Conservation (phyloP, 179 eudicot species). For the Camellia oleifera region DNA sequence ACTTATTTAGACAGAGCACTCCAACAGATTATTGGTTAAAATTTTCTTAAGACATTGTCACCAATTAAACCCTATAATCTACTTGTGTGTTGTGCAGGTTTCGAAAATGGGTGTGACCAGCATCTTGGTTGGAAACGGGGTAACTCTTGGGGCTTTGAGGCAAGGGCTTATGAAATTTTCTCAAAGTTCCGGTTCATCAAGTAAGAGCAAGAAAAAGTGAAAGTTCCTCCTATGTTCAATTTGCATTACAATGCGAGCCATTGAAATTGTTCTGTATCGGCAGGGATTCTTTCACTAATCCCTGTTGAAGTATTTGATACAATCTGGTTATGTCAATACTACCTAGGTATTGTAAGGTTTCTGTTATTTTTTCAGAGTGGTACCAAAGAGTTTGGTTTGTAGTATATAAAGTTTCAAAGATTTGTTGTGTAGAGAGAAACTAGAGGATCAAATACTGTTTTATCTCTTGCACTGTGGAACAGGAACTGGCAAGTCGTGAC, state of each 20-base stretch:
- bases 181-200: constrained; percentile 35
- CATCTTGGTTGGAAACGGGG: constrained; percentile 60
- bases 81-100: constrained; percentile 35
- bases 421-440: too few relatives aligned
- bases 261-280: neutral
- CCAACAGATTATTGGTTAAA: neutral
- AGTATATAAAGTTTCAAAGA: too few relatives aligned
- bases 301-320: constrained; percentile 1
- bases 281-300: neutral
- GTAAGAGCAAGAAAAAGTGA: constrained; percentile 20
- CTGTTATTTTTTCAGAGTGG: too few relatives aligned
- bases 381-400: too few relatives aligned
- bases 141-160: constrained; percentile 55
- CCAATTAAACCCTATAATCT: neutral
- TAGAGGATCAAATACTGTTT: too few relatives aligned
- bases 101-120: constrained; percentile 78
- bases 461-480: too few relatives aligned
- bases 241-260: too few relatives aligned
- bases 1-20: neutral
- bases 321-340: neutral
- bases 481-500: too few relatives aligned
- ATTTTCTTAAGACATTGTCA: too few relatives aligned
- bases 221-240: too few relatives aligned
- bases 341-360: too few relatives aligned
- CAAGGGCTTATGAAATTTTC: constrained; percentile 60